Evolutionary conservation across 73 alveolate species (phyloP).

Genomic region (Strombidium stylifer): DNA sequence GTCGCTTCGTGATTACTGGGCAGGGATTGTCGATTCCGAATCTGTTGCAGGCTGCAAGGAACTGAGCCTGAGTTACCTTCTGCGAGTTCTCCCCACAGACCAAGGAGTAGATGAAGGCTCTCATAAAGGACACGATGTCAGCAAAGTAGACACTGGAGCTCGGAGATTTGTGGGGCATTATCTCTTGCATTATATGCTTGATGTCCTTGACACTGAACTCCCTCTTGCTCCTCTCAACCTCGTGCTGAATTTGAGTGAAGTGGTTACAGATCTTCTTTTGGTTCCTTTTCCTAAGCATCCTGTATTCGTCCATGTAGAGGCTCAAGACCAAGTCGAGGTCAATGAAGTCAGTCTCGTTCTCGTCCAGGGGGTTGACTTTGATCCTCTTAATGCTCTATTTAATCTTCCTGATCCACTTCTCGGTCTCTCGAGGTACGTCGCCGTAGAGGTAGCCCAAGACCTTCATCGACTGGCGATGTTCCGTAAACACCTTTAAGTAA

Average conservation of each 20-base stretch:
- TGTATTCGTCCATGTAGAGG: conserved; percentile 44
- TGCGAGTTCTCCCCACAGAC: conserved; percentile 41
- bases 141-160: conserved; percentile 53
- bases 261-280: conserved; percentile 23
- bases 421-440: conserved; percentile 7
- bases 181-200: neutral
- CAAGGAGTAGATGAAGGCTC: conserved; percentile 59
- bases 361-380: conserved; percentile 20
- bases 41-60: conserved; percentile 46
- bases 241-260: conserved; percentile 16
- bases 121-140: conserved; percentile 17
- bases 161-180: conserved; percentile 3
- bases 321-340: conserved; percentile 34
- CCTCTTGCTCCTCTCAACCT: conserved; percentile 23
- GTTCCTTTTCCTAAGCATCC: neutral
- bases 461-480: neutral
- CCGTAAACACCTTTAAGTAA: conserved; percentile 7
- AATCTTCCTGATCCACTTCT: conserved; percentile 36
- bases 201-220: conserved; percentile 17
- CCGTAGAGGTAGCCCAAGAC: too few species aligned
- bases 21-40: conserved; percentile 59
- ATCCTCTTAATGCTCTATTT: conserved; percentile 12
- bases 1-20: conserved; percentile 43
- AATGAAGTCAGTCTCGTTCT: conserved; percentile 32
- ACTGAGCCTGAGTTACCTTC: conserved; percentile 32